A percentile compares a stretch with the other conserved stretches of the same genome.
These are phyloP conservation scores for Globisporangium megalacanthum DNA, from an alignment of 352 stramenopile genomes.

Conservation along the genomic window DNA sequence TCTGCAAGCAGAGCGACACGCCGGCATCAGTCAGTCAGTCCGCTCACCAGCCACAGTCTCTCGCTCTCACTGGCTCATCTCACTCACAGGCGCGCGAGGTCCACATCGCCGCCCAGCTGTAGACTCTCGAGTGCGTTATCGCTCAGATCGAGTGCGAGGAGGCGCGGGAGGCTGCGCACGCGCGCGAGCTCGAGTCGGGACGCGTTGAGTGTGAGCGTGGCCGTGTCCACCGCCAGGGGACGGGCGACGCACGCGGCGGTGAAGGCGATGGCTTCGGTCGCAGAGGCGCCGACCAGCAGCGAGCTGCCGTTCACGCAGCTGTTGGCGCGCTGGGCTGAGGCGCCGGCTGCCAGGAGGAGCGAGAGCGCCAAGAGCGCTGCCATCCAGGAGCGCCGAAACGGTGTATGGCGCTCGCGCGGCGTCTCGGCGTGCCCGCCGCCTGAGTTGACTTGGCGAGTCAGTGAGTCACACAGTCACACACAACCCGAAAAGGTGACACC, in stretches of 20 bases:
- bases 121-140: neutral
- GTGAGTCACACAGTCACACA: too few species aligned
- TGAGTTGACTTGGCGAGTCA: too few species aligned
- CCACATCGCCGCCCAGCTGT: too few species aligned
- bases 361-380: too few species aligned
- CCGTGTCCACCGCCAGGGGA: conserved; percentile 32
- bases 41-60: neutral
- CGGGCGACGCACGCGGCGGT: conserved; percentile 32
- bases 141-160: neutral
- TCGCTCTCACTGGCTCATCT: too few species aligned
- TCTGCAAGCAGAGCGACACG: neutral
- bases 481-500: too few species aligned
- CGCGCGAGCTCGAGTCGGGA: too few species aligned
- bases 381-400: too few species aligned
- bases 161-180: too few species aligned
- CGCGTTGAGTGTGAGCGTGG: conserved; percentile 5
- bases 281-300: conserved; percentile 28
- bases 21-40: neutral
- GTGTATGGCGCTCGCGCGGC: too few species aligned
- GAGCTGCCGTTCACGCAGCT: conserved; percentile 31
- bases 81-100: neutral
- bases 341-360: too few species aligned
- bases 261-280: conserved; percentile 46
- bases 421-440: too few species aligned
- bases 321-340: neutral